A percentile compares a stretch with the other conserved stretches of the same genome.
phyloP scores from a whole-genome alignment of 2,329 filamentous ascomycete species.

The Stachybotrys chlorohalonatus region DNA sequence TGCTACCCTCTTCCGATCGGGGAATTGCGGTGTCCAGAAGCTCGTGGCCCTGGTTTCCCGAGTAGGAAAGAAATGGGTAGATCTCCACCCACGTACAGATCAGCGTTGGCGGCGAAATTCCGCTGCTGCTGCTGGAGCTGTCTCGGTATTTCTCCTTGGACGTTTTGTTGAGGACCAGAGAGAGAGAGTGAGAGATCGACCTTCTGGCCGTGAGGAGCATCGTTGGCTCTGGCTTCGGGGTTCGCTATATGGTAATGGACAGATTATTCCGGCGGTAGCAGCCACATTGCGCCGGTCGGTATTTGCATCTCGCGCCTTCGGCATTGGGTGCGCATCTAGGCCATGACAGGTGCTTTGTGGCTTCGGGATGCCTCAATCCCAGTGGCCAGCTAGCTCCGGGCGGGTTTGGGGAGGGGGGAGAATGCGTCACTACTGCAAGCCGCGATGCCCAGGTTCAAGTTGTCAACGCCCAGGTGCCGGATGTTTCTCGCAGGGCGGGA shows the following conservation, averaged over 20 bases:
- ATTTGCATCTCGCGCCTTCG: background rate
- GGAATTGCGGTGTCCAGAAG: background rate
- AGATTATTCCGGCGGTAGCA: too few relatives aligned
- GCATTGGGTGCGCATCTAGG: background rate
- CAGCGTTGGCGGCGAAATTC: background rate
- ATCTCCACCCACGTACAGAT: background rate
- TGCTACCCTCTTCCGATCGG: background rate
- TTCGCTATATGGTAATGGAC: too few relatives aligned
- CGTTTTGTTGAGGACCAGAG: background rate
- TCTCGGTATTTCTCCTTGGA: background rate
- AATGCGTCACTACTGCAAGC: background rate
- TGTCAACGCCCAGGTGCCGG: background rate
- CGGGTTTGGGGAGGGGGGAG: too few relatives aligned
- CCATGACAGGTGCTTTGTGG: background rate
- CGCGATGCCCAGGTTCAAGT: background rate
- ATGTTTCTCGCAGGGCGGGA: background rate
- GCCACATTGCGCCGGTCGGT: background rate
- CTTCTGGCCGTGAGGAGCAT: too few relatives aligned
- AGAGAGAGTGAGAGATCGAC: too few relatives aligned
- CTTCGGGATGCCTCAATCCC: background rate
- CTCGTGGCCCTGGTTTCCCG: background rate
- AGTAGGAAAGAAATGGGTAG: background rate
- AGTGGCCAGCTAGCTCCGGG: background rate
- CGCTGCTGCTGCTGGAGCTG: background rate
- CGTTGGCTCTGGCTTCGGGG: too few relatives aligned